Conservation (phyloP, 2,329 filamentous ascomycete species). For the Cladosporium sp. region DNA sequence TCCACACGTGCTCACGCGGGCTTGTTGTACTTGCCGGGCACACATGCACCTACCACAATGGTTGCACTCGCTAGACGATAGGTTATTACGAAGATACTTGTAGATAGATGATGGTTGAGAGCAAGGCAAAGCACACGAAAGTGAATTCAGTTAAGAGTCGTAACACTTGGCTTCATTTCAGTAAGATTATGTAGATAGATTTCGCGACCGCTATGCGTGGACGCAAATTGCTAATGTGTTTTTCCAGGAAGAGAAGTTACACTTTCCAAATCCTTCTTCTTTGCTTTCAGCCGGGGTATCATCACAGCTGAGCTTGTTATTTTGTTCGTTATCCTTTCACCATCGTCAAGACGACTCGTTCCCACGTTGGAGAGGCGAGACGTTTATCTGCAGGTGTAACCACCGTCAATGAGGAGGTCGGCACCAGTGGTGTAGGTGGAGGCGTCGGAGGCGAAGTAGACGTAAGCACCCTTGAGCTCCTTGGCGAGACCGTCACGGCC, state of each 20-base stretch:
- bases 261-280: conserved; percentile 7
- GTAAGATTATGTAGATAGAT: conserved; percentile 1
- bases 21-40: no score
- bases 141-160: neutral
- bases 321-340: neutral
- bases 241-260: neutral
- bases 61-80: no score
- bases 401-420: conserved; percentile 49
- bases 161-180: conserved; percentile 12
- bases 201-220: neutral
- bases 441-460: conserved; percentile 52
- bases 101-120: no score
- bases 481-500: conserved; percentile 60
- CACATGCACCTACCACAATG: no score
- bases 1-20: no score
- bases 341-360: neutral
- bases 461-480: conserved; percentile 59
- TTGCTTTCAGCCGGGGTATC: conserved; percentile 11
- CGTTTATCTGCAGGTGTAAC: conserved; percentile 38
- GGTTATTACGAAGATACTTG: no score
- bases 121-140: no score
- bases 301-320: conserved; percentile 4
- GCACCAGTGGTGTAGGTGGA: conserved; percentile 49
- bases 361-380: neutral
- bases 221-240: neutral